A percentile compares a stretch with the other conserved stretches of the same genome.
phyloP scores from a whole-genome alignment of 2,329 filamentous ascomycete species.

The Talaromyces sp. region DNA sequence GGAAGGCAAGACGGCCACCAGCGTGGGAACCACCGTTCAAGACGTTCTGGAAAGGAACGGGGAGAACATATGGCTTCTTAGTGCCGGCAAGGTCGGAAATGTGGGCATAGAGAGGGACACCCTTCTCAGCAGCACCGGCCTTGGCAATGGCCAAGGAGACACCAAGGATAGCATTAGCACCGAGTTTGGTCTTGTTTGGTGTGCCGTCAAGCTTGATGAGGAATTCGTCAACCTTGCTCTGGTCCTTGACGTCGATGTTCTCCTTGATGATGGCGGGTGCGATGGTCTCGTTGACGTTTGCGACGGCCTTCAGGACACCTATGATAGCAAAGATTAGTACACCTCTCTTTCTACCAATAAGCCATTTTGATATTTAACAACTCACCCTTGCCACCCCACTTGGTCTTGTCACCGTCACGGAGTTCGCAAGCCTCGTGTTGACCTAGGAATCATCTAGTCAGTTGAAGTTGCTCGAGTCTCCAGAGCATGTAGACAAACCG shows the following conservation, averaged over 20 bases:
- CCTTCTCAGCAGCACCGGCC: constrained; percentile 84
- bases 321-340: constrained; percentile 17
- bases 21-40: constrained; percentile 94
- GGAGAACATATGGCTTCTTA: constrained; percentile 87
- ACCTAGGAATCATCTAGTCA: constrained; percentile 48
- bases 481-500: constrained; percentile 52
- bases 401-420: constrained; percentile 80
- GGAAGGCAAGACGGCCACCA: constrained; percentile 90
- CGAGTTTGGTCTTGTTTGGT: constrained; percentile 79
- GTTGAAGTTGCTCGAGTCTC: background rate
- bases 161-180: constrained; percentile 84
- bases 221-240: constrained; percentile 77
- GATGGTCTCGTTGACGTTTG: constrained; percentile 79
- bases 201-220: constrained; percentile 80
- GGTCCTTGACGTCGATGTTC: constrained; percentile 78
- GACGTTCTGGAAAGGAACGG: constrained; percentile 91
- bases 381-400: constrained; percentile 77
- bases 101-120: constrained; percentile 80
- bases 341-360: constrained; percentile 55
- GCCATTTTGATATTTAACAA: constrained; percentile 16
- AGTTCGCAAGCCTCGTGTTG: constrained; percentile 89
- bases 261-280: constrained; percentile 77
- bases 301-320: constrained; percentile 72
- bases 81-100: constrained; percentile 81
- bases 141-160: constrained; percentile 80